Conservation (phyloP, 129 eudicot species). For the Saussurea involucrata region DNA sequence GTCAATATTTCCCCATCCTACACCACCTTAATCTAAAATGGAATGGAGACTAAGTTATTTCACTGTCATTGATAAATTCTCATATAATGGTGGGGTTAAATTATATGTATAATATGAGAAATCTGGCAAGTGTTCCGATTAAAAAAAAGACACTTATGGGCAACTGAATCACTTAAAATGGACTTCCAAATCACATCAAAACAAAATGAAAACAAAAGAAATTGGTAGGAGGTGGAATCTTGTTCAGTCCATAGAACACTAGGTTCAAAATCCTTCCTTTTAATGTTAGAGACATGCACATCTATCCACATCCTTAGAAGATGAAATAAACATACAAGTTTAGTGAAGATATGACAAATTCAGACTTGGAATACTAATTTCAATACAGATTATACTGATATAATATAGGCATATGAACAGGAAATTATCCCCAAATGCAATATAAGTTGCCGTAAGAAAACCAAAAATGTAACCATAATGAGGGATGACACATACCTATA, state of each 20-base stretch:
- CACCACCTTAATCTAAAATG: not conserved
- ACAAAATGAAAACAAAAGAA: not conserved
- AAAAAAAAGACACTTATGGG: not conserved
- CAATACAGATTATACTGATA: not conserved
- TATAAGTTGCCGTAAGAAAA: not conserved
- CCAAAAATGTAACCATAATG: not conserved
- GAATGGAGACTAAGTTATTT: not conserved
- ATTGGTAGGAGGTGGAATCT: not conserved
- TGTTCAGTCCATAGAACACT: not conserved
- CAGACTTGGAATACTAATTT: not conserved
- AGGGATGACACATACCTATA: slow-evolving; percentile 18
- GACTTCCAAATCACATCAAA: not conserved
- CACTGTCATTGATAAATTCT: not conserved
- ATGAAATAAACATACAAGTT: not conserved
- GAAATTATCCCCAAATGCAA: not conserved
- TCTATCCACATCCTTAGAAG: not conserved
- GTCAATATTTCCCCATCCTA: not conserved
- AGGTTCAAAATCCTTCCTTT: not conserved
- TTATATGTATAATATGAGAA: not conserved
- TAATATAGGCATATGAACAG: slow-evolving; percentile 6
- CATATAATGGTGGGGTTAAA: not conserved
- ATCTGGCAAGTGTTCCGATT: not conserved
- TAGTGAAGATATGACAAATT: not conserved
- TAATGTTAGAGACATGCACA: not conserved
- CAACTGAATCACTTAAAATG: not conserved